phyloP scores from a whole-genome alignment of 306 rosid species.

The Quercus alba region DNA sequence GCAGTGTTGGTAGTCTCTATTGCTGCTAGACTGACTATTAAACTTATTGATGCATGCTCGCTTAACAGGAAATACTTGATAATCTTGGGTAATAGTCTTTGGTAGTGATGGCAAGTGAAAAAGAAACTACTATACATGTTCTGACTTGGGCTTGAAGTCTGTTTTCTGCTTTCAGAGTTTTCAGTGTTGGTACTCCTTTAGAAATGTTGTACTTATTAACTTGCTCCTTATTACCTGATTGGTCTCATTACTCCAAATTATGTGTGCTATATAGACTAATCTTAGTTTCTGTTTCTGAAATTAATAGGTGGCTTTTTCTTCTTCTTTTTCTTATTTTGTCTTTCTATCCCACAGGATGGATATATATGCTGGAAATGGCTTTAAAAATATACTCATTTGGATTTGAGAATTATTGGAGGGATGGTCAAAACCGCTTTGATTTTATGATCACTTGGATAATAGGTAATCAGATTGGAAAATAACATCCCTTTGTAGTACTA shows the following conservation, averaged over 20 bases:
- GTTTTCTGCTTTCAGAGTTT: neutral
- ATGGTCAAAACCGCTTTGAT: constrained; percentile 93
- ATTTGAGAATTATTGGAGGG: constrained; percentile 90
- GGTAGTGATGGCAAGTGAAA: neutral
- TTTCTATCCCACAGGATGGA: constrained; percentile 68
- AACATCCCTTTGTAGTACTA: neutral
- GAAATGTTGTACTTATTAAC: neutral
- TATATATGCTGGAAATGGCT: constrained; percentile 86
- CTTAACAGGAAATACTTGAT: neutral
- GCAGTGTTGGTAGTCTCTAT: neutral
- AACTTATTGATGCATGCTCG: neutral
- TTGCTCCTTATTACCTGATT: constrained; percentile 7
- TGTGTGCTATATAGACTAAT: neutral
- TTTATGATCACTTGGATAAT: constrained; percentile 75
- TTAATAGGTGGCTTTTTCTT: constrained; percentile 22
- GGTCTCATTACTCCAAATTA: constrained; percentile 5
- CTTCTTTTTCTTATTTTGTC: neutral
- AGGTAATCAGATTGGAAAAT: constrained; percentile 47
- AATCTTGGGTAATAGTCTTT: neutral
- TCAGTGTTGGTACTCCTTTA: neutral
- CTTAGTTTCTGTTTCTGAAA: neutral
- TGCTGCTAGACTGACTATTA: neutral
- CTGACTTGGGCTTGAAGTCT: neutral
- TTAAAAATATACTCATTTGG: constrained; percentile 79
- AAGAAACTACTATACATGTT: neutral